Base-by-base conservation (phyloP, 805 yeast species). In the Candida peoriensis region DNA sequence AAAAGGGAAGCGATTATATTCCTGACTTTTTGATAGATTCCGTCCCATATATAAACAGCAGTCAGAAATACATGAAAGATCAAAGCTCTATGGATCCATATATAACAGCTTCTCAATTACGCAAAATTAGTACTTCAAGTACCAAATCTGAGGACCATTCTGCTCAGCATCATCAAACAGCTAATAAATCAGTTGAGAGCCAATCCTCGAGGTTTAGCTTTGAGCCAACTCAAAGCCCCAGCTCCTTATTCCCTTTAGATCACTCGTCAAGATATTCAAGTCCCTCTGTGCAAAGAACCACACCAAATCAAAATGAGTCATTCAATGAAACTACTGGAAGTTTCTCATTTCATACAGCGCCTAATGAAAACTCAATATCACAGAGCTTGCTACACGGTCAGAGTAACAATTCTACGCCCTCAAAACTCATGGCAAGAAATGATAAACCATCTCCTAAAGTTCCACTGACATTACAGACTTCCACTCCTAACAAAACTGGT, bases 281-380 rank as follows among this genome's bases (percentile, higher is more conserved):
- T n/a, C n/a, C n/a, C n/a, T n/a, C n/a, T n/a, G n/a, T n/a, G n/a
- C n/a, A n/a, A n/a, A n/a, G n/a, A n/a, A n/a, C n/a, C n/a, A n/a
- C n/a, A n/a, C n/a, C n/a, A n/a, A n/a, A n/a, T n/a, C n/a, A n/a
- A n/a, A n/a, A n/a, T n/a, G n/a, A n/a, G n/a, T n/a, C n/a, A n/a
- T n/a, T n/a, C 30, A 32, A 30, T 28, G 20, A 24, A 24, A 36
- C 30, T 14, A 11, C 21, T 9, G 31, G 32, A 4, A 34, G 32
- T 6, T 4, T 33, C 14, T 47, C 52, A 7, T 47, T 42, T 31
- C 54, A 47, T 24, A 47, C 52, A 1, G 54, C 54, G 2, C 26
- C 32, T 25, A 36, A 47, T 2, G 44, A 44, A n/a, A 31, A 39
- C n/a, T 12, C 31, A 15, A 22, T 16, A 3, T 30, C 33, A 1